These are phyloP conservation scores for Rhodotorula sphaerocarpa DNA, from an alignment of 768 basidiomycete species.

Conservation along the genomic window DNA sequence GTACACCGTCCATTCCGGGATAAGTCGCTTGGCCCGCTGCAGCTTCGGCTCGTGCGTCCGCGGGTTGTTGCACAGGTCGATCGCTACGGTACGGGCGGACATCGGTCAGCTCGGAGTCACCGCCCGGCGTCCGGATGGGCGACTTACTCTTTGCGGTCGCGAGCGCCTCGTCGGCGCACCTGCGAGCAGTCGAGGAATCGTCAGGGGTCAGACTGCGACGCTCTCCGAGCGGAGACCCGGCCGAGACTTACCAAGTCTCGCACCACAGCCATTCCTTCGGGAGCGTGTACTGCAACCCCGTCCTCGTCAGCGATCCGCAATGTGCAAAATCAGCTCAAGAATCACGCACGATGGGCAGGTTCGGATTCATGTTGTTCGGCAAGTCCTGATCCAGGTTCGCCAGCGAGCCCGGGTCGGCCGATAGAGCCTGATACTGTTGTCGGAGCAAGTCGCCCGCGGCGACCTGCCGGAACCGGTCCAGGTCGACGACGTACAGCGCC, in stretches of 20 bases:
- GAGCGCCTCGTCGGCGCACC: conserved; percentile 21
- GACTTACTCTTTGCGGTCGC: conserved; percentile 18
- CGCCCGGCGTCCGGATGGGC: background rate
- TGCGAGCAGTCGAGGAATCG: conserved; percentile 6
- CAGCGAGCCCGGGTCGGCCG: conserved; percentile 85
- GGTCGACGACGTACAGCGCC: conserved; percentile 93
- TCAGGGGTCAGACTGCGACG: conserved; percentile 37
- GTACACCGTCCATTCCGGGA: conserved; percentile 96
- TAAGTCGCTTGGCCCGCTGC: conserved; percentile 70
- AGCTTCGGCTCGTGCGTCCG: conserved; percentile 88
- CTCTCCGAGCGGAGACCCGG: background rate
- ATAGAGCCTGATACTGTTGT: conserved; percentile 84
- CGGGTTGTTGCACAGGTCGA: conserved; percentile 64
- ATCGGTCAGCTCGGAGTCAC: conserved; percentile 39
- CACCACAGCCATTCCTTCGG: conserved; percentile 97
- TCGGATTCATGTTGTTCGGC: conserved; percentile 66
- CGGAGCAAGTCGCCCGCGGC: conserved; percentile 67
- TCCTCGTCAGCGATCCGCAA: conserved; percentile 2
- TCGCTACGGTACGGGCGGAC: conserved; percentile 47
- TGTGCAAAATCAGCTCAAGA: background rate
- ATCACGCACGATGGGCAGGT: conserved; percentile 79
- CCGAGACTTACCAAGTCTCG: conserved; percentile 80
- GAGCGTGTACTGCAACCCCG: conserved; percentile 61
- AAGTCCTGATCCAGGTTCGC: conserved; percentile 96
- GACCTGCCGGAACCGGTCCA: conserved; percentile 87